A percentile compares a stretch with the other conserved stretches of the same genome.
phyloP scores from a whole-genome alignment of 768 basidiomycete species.

The Tricholoma terreum region DNA sequence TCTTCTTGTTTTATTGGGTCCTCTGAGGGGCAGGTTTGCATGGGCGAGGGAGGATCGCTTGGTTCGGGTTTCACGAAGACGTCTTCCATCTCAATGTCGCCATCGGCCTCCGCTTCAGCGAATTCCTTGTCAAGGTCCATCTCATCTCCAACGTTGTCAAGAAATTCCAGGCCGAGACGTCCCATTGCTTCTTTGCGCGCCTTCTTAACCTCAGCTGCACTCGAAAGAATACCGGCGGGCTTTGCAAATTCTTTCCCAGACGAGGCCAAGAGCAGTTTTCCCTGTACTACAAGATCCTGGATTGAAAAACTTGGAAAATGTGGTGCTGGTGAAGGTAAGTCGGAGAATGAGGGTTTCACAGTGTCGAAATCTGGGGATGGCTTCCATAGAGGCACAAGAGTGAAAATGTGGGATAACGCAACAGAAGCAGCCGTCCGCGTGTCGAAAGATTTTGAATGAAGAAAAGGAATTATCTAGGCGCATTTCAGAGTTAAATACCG shows the following conservation, averaged over 20 bases:
- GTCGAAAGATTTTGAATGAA: slow-evolving; percentile 91
- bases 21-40: slow-evolving; percentile 41
- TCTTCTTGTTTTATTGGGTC: slow-evolving; percentile 36
- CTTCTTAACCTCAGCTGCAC: slow-evolving; percentile 76
- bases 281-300: slow-evolving; percentile 69
- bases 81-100: slow-evolving; percentile 39
- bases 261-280: slow-evolving; percentile 80
- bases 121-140: slow-evolving; percentile 87
- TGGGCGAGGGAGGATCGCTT: slow-evolving; percentile 33
- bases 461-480: slow-evolving; percentile 78
- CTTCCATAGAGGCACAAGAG: slow-evolving; percentile 78
- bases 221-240: slow-evolving; percentile 68
- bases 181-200: slow-evolving; percentile 88
- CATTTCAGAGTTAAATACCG: slow-evolving; percentile 7
- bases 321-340: slow-evolving; percentile 43
- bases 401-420: slow-evolving; percentile 85
- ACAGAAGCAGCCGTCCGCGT: slow-evolving; percentile 87
- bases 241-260: slow-evolving; percentile 91
- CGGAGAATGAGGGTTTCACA: slow-evolving; percentile 19
- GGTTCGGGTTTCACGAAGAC: slow-evolving; percentile 37
- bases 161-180: slow-evolving; percentile 82
- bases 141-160: slow-evolving; percentile 75
- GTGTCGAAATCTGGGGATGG: slow-evolving; percentile 40
- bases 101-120: slow-evolving; percentile 49
- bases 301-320: slow-evolving; percentile 78